Evolutionary conservation across 768 basidiomycete species (phyloP).

Genomic region (Mycena belliarum): DNA sequence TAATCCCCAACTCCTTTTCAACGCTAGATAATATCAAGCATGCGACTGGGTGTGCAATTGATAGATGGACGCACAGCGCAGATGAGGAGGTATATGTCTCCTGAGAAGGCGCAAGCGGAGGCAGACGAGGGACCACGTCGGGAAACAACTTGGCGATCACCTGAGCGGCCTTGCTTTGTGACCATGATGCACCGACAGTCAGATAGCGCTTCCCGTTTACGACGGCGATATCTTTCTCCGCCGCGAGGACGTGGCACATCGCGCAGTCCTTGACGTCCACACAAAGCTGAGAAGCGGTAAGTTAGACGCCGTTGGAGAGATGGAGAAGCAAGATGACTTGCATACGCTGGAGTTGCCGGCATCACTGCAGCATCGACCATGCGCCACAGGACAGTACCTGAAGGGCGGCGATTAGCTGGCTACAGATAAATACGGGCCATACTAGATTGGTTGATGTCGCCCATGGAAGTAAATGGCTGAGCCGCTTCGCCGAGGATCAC

Average conservation of each 20-base stretch:
- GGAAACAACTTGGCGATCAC: slow-evolving; percentile 6
- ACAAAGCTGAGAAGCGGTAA: neutral
- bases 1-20: slow-evolving; percentile 8
- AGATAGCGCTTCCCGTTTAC: slow-evolving; percentile 9
- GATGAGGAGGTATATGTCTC: slow-evolving; percentile 4
- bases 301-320: no score
- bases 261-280: slow-evolving; percentile 14
- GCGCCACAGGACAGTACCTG: slow-evolving; percentile 8
- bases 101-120: neutral
- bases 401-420: neutral
- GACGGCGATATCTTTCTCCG: neutral
- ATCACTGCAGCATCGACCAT: slow-evolving; percentile 3
- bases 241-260: slow-evolving; percentile 12
- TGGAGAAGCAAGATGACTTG: neutral
- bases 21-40: neutral
- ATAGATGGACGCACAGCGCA: slow-evolving; percentile 1
- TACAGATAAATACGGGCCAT: neutral
- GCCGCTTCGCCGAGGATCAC: slow-evolving; percentile 12
- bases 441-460: slow-evolving; percentile 13
- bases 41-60: no score
- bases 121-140: slow-evolving; percentile 1
- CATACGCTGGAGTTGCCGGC: slow-evolving; percentile 9
- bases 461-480: slow-evolving; percentile 9
- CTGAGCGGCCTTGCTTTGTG: neutral
- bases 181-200: neutral